Conservation (phyloP, 2,329 filamentous ascomycete genomes). For the Monilinia laxa region DNA sequence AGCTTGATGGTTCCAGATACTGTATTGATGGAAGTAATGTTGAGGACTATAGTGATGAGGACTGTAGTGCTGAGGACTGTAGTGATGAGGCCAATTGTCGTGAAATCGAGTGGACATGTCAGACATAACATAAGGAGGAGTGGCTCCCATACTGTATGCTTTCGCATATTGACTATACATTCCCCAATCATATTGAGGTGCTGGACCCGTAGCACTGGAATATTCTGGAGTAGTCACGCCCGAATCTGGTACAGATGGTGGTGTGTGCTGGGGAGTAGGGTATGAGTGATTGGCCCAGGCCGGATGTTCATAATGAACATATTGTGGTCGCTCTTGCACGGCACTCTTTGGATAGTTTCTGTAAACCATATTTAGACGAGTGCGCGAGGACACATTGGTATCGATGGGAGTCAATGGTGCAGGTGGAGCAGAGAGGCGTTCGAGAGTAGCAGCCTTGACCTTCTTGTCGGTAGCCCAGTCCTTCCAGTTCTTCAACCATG, state of each 20-base stretch:
- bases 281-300: conserved; percentile 39
- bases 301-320: conserved; percentile 37
- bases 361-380: conserved; percentile 42
- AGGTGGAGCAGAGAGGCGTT: conserved; percentile 41
- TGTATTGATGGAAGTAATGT: conserved; percentile 32
- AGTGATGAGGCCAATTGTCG: conserved; percentile 1
- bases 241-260: conserved; percentile 54
- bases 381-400: conserved; percentile 59
- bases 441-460: conserved; percentile 39
- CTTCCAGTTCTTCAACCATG: conserved; percentile 67
- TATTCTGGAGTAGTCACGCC: conserved; percentile 55
- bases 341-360: conserved; percentile 50
- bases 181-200: conserved; percentile 53
- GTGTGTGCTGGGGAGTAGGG: conserved; percentile 46
- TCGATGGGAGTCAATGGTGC: conserved; percentile 52
- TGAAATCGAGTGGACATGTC: conserved; percentile 22
- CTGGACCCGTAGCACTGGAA: conserved; percentile 47
- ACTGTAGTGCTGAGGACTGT: neutral
- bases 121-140: conserved; percentile 45
- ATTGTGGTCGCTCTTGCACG: conserved; percentile 37
- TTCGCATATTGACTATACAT: conserved; percentile 50
- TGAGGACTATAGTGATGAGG: conserved; percentile 1
- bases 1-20: conserved; percentile 48
- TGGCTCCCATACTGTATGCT: conserved; percentile 27
- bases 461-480: conserved; percentile 54